Evolutionary conservation across 768 basidiomycete genomes (phyloP).

Genomic region (Amanita pallidorosea): DNA sequence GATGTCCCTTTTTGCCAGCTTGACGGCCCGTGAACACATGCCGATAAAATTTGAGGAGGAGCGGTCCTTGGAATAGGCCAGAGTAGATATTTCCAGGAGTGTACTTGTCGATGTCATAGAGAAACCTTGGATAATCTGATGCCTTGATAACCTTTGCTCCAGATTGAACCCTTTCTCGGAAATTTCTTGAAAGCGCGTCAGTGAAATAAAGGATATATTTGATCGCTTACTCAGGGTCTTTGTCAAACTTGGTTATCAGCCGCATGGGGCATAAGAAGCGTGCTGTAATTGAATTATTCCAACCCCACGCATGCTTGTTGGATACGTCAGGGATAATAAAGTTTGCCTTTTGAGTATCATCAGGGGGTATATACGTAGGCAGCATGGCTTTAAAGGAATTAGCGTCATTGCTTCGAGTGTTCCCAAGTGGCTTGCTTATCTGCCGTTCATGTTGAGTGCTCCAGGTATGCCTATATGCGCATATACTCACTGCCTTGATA

Average conservation of each 20-base stretch:
- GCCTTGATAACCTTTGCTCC: background rate
- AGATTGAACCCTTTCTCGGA: background rate
- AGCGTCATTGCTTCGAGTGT: background rate
- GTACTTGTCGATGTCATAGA: background rate
- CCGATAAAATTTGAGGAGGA: background rate
- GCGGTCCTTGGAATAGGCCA: background rate
- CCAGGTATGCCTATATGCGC: background rate
- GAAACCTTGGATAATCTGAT: constrained; percentile 1
- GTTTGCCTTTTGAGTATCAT: background rate
- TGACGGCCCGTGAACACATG: background rate
- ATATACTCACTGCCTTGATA: background rate
- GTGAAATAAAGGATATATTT: background rate
- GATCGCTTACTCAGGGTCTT: background rate
- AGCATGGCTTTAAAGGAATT: background rate
- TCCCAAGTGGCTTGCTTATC: background rate
- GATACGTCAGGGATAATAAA: background rate
- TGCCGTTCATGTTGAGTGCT: background rate
- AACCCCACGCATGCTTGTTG: constrained; percentile 1
- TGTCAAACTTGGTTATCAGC: background rate
- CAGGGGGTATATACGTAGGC: background rate
- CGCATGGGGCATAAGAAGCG: constrained; percentile 1
- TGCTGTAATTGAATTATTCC: background rate
- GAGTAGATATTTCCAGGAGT: background rate
- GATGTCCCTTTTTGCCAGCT: background rate
- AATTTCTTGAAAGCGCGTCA: background rate